Conservation (phyloP, 192 early-diverging fungal genomes). For the Dissophora globulifera region DNA sequence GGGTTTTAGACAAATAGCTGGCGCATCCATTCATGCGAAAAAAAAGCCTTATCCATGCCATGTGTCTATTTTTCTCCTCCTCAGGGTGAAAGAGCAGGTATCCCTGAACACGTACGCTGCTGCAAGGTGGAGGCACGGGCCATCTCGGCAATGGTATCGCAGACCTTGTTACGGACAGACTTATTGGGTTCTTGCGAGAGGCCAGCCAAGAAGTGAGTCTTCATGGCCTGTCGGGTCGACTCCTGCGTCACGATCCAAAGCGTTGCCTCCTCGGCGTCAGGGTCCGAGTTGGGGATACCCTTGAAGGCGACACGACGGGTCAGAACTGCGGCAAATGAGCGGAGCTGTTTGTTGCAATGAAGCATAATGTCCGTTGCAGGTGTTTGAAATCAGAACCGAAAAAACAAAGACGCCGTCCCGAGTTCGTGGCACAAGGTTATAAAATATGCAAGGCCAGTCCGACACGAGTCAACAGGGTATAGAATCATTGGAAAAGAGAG, state of each 20-base stretch:
- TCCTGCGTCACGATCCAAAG: conserved; percentile 81
- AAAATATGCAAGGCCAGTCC: no score
- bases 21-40: background rate
- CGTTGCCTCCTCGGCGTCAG: conserved; percentile 48
- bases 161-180: conserved; percentile 89
- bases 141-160: conserved; percentile 93
- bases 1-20: background rate
- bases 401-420: no score
- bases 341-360: conserved; percentile 51
- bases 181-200: conserved; percentile 79
- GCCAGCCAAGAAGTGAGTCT: conserved; percentile 81
- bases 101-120: conserved; percentile 58
- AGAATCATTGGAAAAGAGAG: background rate
- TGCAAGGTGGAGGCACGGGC: conserved; percentile 66
- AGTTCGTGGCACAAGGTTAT: no score
- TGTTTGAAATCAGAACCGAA: background rate
- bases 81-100: no score
- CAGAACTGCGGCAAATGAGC: conserved; percentile 64
- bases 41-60: no score
- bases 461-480: no score
- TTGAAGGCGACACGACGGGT: conserved; percentile 70
- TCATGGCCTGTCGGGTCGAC: conserved; percentile 71
- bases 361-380: conserved; percentile 1
- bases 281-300: conserved; percentile 53
- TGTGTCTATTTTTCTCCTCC: no score